Evolutionary conservation across 176 grass and related monocot species (phyloP).

Genomic region (Puccinellia tenuiflora): DNA sequence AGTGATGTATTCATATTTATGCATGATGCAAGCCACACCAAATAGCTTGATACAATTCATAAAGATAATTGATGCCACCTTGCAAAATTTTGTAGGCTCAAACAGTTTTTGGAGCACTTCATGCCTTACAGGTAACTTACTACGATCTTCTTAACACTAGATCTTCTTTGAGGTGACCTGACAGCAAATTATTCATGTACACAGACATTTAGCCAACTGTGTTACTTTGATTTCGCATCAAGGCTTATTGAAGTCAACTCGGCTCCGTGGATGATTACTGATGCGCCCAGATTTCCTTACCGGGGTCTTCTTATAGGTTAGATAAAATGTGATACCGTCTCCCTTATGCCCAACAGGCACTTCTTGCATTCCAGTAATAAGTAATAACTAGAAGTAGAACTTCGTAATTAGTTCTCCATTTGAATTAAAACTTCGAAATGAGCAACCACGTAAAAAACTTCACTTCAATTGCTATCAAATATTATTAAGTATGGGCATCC

Average conservation of each 20-base stretch:
- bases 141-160: neutral
- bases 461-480: neutral
- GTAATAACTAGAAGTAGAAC: neutral
- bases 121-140: conserved; percentile 81
- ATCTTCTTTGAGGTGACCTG: conserved; percentile 8
- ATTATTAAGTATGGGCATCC: neutral
- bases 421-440: neutral
- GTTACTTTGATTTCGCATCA: conserved; percentile 79
- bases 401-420: neutral
- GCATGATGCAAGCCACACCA: neutral
- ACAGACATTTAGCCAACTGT: conserved; percentile 91
- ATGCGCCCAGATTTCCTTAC: conserved; percentile 89
- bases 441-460: neutral
- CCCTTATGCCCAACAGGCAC: neutral
- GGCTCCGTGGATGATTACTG: conserved; percentile 83
- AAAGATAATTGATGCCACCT: conserved; percentile 13
- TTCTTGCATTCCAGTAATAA: neutral
- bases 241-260: conserved; percentile 61
- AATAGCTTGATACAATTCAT: neutral
- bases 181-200: conserved; percentile 17
- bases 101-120: conserved; percentile 90
- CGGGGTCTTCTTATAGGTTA: conserved; percentile 90
- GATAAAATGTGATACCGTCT: conserved; percentile 20
- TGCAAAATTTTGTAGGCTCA: conserved; percentile 68
- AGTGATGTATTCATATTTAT: neutral